Conservation (phyloP, 2,329 filamentous ascomycete species). For the Dactylellina sp. region DNA sequence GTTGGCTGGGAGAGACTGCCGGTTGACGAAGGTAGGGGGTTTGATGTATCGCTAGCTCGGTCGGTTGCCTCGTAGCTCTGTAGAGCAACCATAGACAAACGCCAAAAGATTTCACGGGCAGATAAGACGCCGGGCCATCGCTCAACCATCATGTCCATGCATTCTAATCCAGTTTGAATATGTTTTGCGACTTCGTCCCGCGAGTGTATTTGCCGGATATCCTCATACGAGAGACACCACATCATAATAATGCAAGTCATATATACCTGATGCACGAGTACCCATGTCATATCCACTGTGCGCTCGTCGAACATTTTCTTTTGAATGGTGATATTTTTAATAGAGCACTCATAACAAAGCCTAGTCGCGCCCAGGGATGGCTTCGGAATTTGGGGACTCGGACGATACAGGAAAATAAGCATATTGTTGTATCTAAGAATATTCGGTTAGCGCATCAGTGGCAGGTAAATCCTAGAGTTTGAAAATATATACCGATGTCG, state of each 20-base stretch:
- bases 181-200: constrained; percentile 81
- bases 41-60: constrained; percentile 15
- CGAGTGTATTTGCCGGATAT: constrained; percentile 78
- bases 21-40: constrained; percentile 16
- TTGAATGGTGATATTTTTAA: constrained; percentile 83
- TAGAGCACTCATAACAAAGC: constrained; percentile 84
- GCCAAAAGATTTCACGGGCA: constrained; percentile 85
- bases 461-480: constrained; percentile 67
- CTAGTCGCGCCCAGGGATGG: constrained; percentile 82
- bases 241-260: constrained; percentile 91
- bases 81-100: constrained; percentile 84
- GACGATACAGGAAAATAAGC: constrained; percentile 86
- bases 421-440: constrained; percentile 79
- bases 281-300: constrained; percentile 89
- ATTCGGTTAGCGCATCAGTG: constrained; percentile 63
- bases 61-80: constrained; percentile 77
- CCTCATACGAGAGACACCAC: constrained; percentile 89
- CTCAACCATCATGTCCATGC: constrained; percentile 82
- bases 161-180: constrained; percentile 79
- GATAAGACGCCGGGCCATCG: constrained; percentile 91
- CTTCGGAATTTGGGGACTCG: constrained; percentile 89
- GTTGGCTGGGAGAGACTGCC: constrained; percentile 10
- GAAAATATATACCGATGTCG: constrained; percentile 63
- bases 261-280: constrained; percentile 88
- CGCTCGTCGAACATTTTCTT: constrained; percentile 80